Evolutionary conservation across 1,284 basidiomycete genomes (phyloP).

Genomic region (Cutaneotrichosporon mucoides): DNA sequence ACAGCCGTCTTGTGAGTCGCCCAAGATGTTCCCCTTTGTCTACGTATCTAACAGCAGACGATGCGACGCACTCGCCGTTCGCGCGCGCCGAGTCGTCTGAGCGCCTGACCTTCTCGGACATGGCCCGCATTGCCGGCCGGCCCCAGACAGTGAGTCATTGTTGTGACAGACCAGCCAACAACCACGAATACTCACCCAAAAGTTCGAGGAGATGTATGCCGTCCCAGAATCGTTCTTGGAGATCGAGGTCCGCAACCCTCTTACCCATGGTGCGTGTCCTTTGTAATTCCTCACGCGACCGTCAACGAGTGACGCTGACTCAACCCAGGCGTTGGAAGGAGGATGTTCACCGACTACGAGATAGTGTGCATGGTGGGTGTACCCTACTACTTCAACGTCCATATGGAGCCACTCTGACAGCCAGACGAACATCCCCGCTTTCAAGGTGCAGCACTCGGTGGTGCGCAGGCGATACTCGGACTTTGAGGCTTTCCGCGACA

Average conservation of each 20-base stretch:
- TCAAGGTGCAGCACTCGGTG: conserved; percentile 90
- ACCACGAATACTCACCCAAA: too few relatives aligned
- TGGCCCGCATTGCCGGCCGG: conserved; percentile 59
- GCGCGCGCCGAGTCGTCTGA: conserved; percentile 53
- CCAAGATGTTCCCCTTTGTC: too few relatives aligned
- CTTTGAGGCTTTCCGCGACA: conserved; percentile 98
- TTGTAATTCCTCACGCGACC: neutral
- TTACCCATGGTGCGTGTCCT: conserved; percentile 73
- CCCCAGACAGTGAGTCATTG: conserved; percentile 68
- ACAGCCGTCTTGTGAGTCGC: conserved; percentile 4
- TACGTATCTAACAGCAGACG: conserved; percentile 22
- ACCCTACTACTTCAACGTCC: too few relatives aligned
- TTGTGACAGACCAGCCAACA: conserved; percentile 5
- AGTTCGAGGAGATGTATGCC: conserved; percentile 98
- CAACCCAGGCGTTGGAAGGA: conserved; percentile 77
- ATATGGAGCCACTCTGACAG: too few relatives aligned
- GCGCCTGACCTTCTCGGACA: conserved; percentile 62
- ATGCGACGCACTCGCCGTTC: conserved; percentile 63
- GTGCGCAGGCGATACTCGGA: conserved; percentile 96
- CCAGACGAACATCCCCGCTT: conserved; percentile 97
- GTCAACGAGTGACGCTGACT: neutral
- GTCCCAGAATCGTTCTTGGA: conserved; percentile 96
- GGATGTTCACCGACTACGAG: conserved; percentile 99
- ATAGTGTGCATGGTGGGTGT: conserved; percentile 81
- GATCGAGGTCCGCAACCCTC: conserved; percentile 94